phyloP scores from a whole-genome alignment of 805 yeast species.

The Cyberlindnera sargentensis region DNA sequence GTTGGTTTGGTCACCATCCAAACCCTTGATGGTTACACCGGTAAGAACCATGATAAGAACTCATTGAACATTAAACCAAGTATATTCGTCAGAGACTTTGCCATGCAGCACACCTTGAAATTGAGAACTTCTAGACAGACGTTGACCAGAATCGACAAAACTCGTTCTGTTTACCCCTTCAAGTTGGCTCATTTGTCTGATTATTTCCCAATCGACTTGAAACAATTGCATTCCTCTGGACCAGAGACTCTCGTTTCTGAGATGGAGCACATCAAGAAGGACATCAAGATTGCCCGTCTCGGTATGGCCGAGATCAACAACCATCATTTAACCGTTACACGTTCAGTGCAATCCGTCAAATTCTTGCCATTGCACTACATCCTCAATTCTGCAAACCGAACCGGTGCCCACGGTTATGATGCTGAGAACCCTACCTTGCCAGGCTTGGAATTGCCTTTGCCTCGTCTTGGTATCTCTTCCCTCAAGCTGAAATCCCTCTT shows the following conservation, averaged over 20 bases:
- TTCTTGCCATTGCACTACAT: constrained; percentile 66
- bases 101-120: constrained; percentile 72
- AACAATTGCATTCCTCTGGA: constrained; percentile 25
- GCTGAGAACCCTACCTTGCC: constrained; percentile 60
- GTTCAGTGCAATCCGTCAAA: constrained; percentile 65
- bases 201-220: constrained; percentile 49
- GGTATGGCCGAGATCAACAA: constrained; percentile 78
- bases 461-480: constrained; percentile 65
- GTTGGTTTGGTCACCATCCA: constrained; percentile 66
- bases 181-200: constrained; percentile 68
- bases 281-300: constrained; percentile 55
- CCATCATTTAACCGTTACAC: constrained; percentile 68
- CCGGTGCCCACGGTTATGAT: constrained; percentile 62
- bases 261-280: constrained; percentile 41
- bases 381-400: constrained; percentile 55
- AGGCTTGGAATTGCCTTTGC: constrained; percentile 71
- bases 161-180: constrained; percentile 85
- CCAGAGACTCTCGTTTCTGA: constrained; percentile 25
- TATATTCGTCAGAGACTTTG: constrained; percentile 77
- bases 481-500: constrained; percentile 57
- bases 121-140: constrained; percentile 67
- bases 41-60: constrained; percentile 49
- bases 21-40: constrained; percentile 55
- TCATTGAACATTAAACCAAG: constrained; percentile 57
- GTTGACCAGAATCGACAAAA: constrained; percentile 61